Percentiles rank a stretch among this genome's conserved stretches.
Conservation (phyloP, 1,284 basidiomycete species). For the Apiotrichum porosum region DNA sequence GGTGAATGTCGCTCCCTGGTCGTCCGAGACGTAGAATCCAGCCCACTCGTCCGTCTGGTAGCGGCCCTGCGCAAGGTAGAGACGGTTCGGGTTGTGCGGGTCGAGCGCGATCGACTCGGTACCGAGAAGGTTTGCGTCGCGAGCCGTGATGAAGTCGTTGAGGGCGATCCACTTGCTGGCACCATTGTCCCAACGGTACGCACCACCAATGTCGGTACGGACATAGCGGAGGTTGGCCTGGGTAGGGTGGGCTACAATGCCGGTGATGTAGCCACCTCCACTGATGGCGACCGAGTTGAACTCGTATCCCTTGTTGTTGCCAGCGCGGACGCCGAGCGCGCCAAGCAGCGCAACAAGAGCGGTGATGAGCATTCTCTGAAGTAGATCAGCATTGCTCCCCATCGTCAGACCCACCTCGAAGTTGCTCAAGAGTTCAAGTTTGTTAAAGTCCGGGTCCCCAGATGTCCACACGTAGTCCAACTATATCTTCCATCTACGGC, state of each 20-base stretch:
- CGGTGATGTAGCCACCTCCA: constrained; percentile 4
- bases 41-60: background rate
- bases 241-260: constrained; percentile 1
- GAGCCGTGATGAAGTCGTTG: background rate
- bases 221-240: background rate
- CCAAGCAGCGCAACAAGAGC: no score
- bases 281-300: background rate
- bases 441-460: no score
- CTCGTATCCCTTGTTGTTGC: background rate
- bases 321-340: no score
- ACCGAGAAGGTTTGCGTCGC: constrained; percentile 1
- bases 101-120: constrained; percentile 3
- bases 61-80: constrained; percentile 1
- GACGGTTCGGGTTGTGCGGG: background rate
- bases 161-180: constrained; percentile 1
- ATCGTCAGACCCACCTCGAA: no score
- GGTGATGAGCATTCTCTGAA: no score
- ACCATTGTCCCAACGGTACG: constrained; percentile 1
- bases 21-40: background rate
- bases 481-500: no score
- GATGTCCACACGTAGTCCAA: no score
- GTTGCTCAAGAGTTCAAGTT: no score
- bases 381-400: no score
- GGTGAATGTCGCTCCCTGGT: background rate
- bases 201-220: constrained; percentile 2